These are phyloP conservation scores for rapeseed (Brassica napus) DNA, from an alignment of 345 rosid genomes.

Conservation along the genomic window Da-Ae NC_063448.1:38309501-38310000, in stretches of 20 bases:
- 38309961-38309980: constrained; percentile 24
- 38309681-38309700: constrained; percentile 40
- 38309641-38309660: constrained; percentile 34
- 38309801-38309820: constrained; percentile 12
- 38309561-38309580: constrained; percentile 64
- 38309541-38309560: constrained; percentile 69
- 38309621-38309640: constrained; percentile 31
- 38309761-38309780: constrained; percentile 16
- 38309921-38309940: constrained; percentile 17
- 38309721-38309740: background rate
- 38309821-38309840: background rate
- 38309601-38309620: constrained; percentile 28
- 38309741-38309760: constrained; percentile 12
- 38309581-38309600: constrained; percentile 40
- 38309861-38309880: constrained; percentile 1
- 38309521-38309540: constrained; percentile 75
- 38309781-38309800: background rate
- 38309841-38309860: constrained; percentile 5
- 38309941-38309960: constrained; percentile 25
- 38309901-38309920: constrained; percentile 40
- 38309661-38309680: constrained; percentile 27
- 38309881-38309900: constrained; percentile 15
- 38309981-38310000: constrained; percentile 18
- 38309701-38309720: constrained; percentile 40
- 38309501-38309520: constrained; percentile 58